A percentile compares a stretch with the other conserved stretches of the same genome.
These are phyloP conservation scores for Skeletonema menzelii DNA, from an alignment of 108 stramenopile species.

Conservation along the genomic window DNA sequence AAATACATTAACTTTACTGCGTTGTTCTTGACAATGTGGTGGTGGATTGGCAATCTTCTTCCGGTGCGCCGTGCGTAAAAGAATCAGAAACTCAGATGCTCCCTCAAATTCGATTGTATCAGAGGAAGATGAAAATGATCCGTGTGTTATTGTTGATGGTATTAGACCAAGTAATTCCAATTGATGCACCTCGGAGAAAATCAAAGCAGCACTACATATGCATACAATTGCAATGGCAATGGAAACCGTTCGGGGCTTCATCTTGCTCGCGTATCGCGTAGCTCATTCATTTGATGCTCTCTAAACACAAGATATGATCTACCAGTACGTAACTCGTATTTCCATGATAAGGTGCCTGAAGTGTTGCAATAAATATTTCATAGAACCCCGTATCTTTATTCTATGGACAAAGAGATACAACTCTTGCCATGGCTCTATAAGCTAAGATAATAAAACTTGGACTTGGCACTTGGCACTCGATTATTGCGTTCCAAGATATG, in stretches of 20 bases:
- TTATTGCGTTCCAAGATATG: too few species aligned
- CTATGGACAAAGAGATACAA: too few species aligned
- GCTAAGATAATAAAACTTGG: too few species aligned
- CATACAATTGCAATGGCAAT: background rate
- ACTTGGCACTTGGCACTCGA: too few species aligned
- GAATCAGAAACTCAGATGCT: background rate
- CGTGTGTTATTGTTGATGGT: background rate
- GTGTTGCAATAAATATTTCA: too few species aligned
- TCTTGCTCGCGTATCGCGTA: background rate
- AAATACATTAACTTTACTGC: background rate
- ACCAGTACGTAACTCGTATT: too few species aligned
- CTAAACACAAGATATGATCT: too few species aligned
- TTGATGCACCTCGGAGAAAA: background rate
- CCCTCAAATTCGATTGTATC: conserved; percentile 2
- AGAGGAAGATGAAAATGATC: background rate
- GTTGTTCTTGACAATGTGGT: conserved; percentile 1
- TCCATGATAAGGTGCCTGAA: too few species aligned
- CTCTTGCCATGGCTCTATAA: too few species aligned
- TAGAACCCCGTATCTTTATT: too few species aligned
- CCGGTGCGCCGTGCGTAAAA: background rate
- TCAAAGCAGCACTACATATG: background rate
- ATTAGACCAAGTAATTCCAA: background rate
- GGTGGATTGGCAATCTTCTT: background rate
- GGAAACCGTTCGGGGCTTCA: background rate
- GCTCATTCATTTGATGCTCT: background rate